Base-by-base conservation (phyloP, 108 stramenopile species). In the Nannochloropsis salina region DNA sequence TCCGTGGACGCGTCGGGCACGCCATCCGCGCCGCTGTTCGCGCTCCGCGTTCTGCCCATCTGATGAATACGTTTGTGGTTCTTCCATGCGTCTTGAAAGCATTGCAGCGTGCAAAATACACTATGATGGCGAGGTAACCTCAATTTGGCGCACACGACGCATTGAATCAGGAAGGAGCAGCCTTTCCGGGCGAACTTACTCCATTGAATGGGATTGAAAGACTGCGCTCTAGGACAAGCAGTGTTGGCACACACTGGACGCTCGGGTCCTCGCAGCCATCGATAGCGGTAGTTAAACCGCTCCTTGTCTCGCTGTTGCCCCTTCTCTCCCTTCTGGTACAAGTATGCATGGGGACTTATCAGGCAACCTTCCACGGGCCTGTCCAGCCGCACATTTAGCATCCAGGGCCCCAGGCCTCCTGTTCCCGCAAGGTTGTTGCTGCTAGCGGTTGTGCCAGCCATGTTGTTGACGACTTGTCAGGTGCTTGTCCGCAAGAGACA, bases 201-300 rank as follows among this genome's bases (percentile, higher is more conserved):
- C 88, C 88, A 89, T 74, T 89, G 85, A 43, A 89, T 20, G 1
- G 88, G 85, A 81, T 80, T 84, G 83, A 86, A 89, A 80, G 82
- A 83, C 45, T 83, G 80, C 41, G 88, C 88, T 40, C 85, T 74
- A 20, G 88, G 85, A 43, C 88, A 89, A 47, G 42, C 42, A 1
- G 88, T 80, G 83, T 89, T 89, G 21, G 88, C 85, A 45, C 88
- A 89, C n/a, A 85, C 85, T 82, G 81, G 88, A 9, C 88, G 82
- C 84, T 88, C 87, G 6, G 87, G 87, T 45, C 87, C 87, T n/a
- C 87, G 80, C 41, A 80, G 80, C 87, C 87, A 88, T 42, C 44
- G 80, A 47, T 81, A 88, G 61, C 44, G 5, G 43, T 84, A 88
- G 42, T 44, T 79, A 84, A 84, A 83, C 47, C 40, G 81, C 31